Base-by-base conservation (phyloP, 108 stramenopile species). In the Schizochytrium sp. region DNA sequence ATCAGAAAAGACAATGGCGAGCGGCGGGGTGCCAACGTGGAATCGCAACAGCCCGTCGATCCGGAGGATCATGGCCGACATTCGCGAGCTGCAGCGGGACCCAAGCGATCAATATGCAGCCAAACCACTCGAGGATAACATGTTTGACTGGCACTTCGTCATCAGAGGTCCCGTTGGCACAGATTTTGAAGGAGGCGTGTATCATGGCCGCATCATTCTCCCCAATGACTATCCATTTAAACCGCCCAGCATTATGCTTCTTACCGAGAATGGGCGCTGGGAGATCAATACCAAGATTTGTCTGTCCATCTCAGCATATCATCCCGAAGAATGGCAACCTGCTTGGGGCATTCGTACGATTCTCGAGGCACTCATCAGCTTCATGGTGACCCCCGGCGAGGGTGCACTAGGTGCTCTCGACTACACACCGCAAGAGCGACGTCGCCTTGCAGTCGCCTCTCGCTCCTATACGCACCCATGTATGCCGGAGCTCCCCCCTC, bases 331-430 rank as follows among this genome's bases (percentile, higher is more conserved):
- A 88, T 99, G 99, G 99, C 97, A 97, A 92, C 91, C 58, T 44
- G 90, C 87, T 21, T 98, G 97, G 97, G 97, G 97, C 19, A 95
- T 99, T 71, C 96, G 99, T 43, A 91, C 97, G 5, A 99, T 99
- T 60, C 92, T 99, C 48, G 98, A 98, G 90, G 99, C 99, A 10
- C 90, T 99, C 19, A 98, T 98, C 60, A 94, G 94, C 90, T 99
- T 99, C 87, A 88, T 99, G 5, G 98, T 97, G 2, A 96, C 98
- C 2, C 97, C 97, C 8, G 96, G 96, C 1, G 97, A 97, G 88
- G 98, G 98, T 12, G 99, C 99, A 8, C 95, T 99, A 88, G 99
- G 99, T 0, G 97, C 97, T 0, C 91, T 99, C 60, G 97, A 99
- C 58, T 83, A 83, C 76, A 53, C 76, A 25, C 51, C 76, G 12